Evolutionary conservation across 1,284 basidiomycete species (phyloP).

Genomic region (Pulveroboletus sp.): DNA sequence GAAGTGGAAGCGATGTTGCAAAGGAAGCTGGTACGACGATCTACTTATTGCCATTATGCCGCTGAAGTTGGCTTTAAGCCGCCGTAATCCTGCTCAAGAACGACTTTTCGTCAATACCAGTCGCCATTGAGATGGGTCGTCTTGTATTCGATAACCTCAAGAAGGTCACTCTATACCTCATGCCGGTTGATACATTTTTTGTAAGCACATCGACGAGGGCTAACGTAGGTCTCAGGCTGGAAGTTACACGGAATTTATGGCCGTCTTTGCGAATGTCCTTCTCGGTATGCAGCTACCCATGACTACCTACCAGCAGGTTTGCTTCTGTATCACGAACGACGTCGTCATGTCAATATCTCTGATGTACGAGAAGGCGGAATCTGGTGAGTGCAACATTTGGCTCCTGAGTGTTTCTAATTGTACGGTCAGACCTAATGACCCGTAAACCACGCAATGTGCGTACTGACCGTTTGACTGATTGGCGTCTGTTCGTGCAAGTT

Average conservation of each 20-base stretch:
- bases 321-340: constrained; percentile 41
- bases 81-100: constrained; percentile 38
- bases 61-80: constrained; percentile 18
- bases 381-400: constrained; percentile 24
- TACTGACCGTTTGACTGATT: constrained; percentile 50
- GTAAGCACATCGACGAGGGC: not conserved
- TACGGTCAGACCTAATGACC: constrained; percentile 44
- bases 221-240: constrained; percentile 19
- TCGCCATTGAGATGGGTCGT: constrained; percentile 49
- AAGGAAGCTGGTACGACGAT: constrained; percentile 51
- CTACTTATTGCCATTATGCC: not conserved
- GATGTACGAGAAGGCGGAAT: constrained; percentile 42
- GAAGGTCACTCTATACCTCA: constrained; percentile 44
- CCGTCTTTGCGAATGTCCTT: constrained; percentile 39
- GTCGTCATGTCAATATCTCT: constrained; percentile 40
- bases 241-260: constrained; percentile 39
- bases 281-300: constrained; percentile 45
- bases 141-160: constrained; percentile 63
- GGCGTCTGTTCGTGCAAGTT: constrained; percentile 37
- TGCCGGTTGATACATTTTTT: constrained; percentile 34
- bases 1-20: constrained; percentile 82
- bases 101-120: constrained; percentile 40
- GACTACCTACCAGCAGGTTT: constrained; percentile 45
- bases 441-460: constrained; percentile 68
- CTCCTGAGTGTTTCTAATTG: constrained; percentile 4